A percentile compares a stretch with the other conserved stretches of the same genome.
These are phyloP conservation scores for Trichoderma asperelloides DNA, from an alignment of 495 filamentous ascomycete genomes.

Conservation along the genomic window DNA sequence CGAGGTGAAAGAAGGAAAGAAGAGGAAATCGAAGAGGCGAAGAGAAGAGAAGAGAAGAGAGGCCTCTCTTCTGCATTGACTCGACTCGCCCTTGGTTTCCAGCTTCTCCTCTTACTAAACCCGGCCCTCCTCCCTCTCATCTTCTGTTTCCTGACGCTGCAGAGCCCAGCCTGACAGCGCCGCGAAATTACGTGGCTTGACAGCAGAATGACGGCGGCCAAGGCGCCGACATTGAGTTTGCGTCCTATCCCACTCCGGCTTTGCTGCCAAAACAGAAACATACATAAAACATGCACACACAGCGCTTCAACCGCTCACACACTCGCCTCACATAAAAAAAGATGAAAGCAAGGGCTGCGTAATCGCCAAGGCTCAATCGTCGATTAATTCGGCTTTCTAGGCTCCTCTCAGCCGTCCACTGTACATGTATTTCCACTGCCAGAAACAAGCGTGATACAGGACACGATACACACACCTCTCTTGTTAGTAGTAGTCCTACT, in stretches of 20 bases:
- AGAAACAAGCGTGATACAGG: no score
- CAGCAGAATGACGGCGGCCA: conserved; percentile 4
- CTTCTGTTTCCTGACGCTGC: no score
- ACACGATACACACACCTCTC: no score
- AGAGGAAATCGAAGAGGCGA: not conserved
- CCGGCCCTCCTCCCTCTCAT: no score
- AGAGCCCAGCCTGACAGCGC: not conserved
- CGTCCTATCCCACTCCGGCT: not conserved
- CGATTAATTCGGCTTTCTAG: no score
- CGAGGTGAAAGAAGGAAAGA: not conserved
- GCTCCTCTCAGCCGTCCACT: no score
- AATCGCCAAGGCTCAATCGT: not conserved
- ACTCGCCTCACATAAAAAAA: not conserved
- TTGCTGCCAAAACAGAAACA: not conserved
- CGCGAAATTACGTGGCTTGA: not conserved
- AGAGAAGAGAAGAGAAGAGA: not conserved
- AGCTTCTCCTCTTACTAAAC: not conserved
- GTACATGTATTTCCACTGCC: not conserved
- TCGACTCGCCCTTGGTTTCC: no score
- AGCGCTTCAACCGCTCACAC: no score
- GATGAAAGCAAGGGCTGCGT: not conserved
- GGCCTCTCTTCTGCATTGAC: no score
- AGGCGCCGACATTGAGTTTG: not conserved
- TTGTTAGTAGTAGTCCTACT: not conserved
- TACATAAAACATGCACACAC: no score